A percentile compares a stretch with the other conserved stretches of the same genome.
These are phyloP conservation scores for Trichoderma gracile DNA, from an alignment of 2,329 filamentous ascomycete species.

Conservation along the genomic window DNA sequence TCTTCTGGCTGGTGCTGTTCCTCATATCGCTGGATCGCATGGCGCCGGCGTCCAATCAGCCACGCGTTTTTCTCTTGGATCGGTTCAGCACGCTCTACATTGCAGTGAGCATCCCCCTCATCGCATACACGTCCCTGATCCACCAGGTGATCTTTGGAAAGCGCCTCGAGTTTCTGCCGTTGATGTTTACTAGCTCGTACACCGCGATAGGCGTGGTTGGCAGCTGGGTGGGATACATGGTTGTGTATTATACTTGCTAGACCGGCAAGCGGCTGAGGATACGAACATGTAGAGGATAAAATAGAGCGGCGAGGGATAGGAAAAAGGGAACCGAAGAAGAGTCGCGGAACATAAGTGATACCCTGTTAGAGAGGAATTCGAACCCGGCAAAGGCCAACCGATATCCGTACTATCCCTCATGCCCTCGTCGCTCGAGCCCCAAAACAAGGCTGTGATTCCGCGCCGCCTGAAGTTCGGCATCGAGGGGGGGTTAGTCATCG, in stretches of 20 bases:
- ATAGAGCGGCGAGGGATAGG: too few species aligned
- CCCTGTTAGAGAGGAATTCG: constrained; percentile 23
- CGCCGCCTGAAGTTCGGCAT: constrained; percentile 12
- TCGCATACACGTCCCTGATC: constrained; percentile 82
- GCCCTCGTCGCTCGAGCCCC: neutral
- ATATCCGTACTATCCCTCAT: neutral
- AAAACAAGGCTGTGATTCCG: neutral
- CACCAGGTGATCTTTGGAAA: constrained; percentile 83
- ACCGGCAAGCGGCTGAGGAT: neutral
- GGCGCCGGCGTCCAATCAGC: constrained; percentile 76
- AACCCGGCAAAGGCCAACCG: neutral
- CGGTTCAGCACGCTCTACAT: constrained; percentile 90
- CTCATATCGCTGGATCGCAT: constrained; percentile 83
- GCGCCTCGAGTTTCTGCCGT: constrained; percentile 82
- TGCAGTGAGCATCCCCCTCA: constrained; percentile 81
- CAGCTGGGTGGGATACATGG: constrained; percentile 92
- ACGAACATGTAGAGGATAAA: too few species aligned
- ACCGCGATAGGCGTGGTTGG: constrained; percentile 91
- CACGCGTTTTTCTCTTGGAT: constrained; percentile 87
- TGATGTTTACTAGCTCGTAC: constrained; percentile 98
- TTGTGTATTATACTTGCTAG: constrained; percentile 76
- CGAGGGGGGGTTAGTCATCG: constrained; percentile 32
- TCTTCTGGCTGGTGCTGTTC: constrained; percentile 88
- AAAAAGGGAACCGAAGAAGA: neutral
- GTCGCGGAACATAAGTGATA: constrained; percentile 28